A percentile compares a stretch with the other conserved stretches of the same genome.
Conservation (phyloP, 768 basidiomycete species). For the Boletus subcaerulescens region DNA sequence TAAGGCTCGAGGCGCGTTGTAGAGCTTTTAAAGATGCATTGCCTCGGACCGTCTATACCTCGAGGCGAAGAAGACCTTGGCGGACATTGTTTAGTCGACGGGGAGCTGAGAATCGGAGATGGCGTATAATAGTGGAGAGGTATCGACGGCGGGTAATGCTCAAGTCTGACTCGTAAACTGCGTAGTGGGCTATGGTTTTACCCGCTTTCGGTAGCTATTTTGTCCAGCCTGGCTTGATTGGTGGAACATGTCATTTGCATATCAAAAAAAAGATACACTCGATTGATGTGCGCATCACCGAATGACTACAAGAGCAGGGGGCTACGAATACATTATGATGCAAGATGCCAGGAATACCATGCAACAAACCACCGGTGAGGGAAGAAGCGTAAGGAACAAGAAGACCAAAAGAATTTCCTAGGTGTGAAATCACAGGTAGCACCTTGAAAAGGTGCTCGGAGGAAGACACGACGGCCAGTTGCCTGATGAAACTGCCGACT, state of each 20-base stretch:
- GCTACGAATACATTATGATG: constrained; percentile 23
- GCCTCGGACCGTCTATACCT: constrained; percentile 7
- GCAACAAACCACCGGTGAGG: constrained; percentile 2
- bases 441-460: constrained; percentile 77
- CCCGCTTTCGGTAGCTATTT: not conserved
- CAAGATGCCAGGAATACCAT: constrained; percentile 10
- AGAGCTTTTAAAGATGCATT: constrained; percentile 3
- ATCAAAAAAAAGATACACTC: not conserved
- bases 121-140: constrained; percentile 26
- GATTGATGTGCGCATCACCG: constrained; percentile 18
- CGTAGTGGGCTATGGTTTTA: not conserved
- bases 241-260: no score
- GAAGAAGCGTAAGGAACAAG: constrained; percentile 7
- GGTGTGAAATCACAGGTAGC: constrained; percentile 50
- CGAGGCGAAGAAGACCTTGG: constrained; percentile 20
- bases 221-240: not conserved
- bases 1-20: constrained; percentile 15
- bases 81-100: constrained; percentile 21
- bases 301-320: constrained; percentile 7
- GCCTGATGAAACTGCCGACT: constrained; percentile 50
- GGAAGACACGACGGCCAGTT: constrained; percentile 78
- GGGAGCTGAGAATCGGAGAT: constrained; percentile 32
- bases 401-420: constrained; percentile 8
- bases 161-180: not conserved
- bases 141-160: constrained; percentile 13